Evolutionary conservation across 2,329 filamentous ascomycete genomes (phyloP).

Genomic region (Cladosporium phlei): DNA sequence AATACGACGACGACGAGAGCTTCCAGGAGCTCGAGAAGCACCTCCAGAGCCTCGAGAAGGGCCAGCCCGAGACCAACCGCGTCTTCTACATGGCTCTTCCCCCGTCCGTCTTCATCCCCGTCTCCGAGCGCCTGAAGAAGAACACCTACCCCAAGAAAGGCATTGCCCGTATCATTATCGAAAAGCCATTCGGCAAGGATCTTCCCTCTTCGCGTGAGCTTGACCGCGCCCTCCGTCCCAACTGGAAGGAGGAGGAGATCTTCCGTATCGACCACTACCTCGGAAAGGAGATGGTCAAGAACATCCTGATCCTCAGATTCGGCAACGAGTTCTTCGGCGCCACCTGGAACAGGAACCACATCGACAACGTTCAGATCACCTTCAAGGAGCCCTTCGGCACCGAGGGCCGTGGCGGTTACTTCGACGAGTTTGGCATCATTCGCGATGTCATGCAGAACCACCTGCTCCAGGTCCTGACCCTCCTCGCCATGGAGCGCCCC

Average conservation of each 20-base stretch:
- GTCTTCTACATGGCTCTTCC: constrained; percentile 99
- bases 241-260: constrained; percentile 98
- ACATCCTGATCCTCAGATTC: constrained; percentile 95
- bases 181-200: constrained; percentile 99
- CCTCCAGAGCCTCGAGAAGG: constrained; percentile 77
- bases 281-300: constrained; percentile 99
- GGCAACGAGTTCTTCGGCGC: constrained; percentile 98
- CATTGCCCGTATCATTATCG: constrained; percentile 91
- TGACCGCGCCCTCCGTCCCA: constrained; percentile 88
- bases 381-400: constrained; percentile 99
- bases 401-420: constrained; percentile 95
- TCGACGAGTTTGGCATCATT: constrained; percentile 98
- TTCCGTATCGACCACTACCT: constrained; percentile 99
- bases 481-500: constrained; percentile 95
- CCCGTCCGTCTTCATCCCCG: constrained; percentile 94
- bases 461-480: constrained; percentile 88
- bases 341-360: constrained; percentile 98
- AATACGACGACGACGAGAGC: constrained; percentile 95
- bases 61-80: constrained; percentile 76
- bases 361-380: constrained; percentile 97
- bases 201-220: constrained; percentile 88
- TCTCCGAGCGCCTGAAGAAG: constrained; percentile 93
- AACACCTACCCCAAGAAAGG: constrained; percentile 92
- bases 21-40: constrained; percentile 83
- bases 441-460: constrained; percentile 99